phyloP scores from a whole-genome alignment of 2,329 filamentous ascomycete species.

The Amauroascus niger region DNA sequence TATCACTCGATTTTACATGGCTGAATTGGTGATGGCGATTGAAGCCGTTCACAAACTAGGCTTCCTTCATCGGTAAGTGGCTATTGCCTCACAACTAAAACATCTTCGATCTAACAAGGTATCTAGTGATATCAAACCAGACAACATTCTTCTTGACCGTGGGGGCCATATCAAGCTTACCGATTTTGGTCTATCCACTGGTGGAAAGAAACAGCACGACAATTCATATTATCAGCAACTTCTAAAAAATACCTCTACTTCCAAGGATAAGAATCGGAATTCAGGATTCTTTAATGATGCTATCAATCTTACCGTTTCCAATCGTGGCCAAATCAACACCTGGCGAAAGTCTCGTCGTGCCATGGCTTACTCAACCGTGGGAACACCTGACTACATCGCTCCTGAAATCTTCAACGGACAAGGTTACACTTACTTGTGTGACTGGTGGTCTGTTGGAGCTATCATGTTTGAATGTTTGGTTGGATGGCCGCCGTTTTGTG shows the following conservation, averaged over 20 bases:
- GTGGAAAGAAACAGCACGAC: constrained; percentile 95
- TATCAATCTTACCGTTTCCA: constrained; percentile 95
- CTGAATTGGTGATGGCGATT: constrained; percentile 94
- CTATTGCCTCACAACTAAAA: not conserved
- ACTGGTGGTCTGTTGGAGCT: constrained; percentile 98
- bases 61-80: constrained; percentile 85
- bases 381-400: constrained; percentile 96
- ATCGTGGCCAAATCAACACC: constrained; percentile 95
- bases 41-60: constrained; percentile 96
- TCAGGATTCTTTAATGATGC: constrained; percentile 87
- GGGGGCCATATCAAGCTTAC: constrained; percentile 97
- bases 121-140: constrained; percentile 89
- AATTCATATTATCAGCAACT: constrained; percentile 98
- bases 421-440: constrained; percentile 91
- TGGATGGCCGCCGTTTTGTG: constrained; percentile 97
- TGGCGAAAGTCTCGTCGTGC: constrained; percentile 92
- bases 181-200: constrained; percentile 94
- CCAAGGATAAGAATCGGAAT: constrained; percentile 68
- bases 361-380: constrained; percentile 96
- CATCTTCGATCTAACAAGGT: not conserved
- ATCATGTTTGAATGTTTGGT: constrained; percentile 99
- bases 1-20: constrained; percentile 98
- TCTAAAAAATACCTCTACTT: constrained; percentile 63
- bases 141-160: constrained; percentile 92
- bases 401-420: constrained; percentile 96